Conservation (phyloP, 2,329 filamentous ascomycete genomes). For the Clarireedia monteithiana region DNA sequence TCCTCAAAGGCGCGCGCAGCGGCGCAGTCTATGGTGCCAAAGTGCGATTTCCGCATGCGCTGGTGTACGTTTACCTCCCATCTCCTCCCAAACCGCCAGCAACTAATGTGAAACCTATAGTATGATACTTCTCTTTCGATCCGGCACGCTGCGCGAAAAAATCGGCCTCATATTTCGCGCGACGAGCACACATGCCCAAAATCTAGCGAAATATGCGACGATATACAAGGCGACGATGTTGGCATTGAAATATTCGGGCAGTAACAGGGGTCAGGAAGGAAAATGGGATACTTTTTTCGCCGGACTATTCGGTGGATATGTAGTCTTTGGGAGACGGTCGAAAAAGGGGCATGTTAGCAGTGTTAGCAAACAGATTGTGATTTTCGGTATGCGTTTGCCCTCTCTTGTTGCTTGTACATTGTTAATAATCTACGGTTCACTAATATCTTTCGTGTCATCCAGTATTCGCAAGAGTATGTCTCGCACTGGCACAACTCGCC, state of each 20-base stretch:
- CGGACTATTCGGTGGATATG: constrained; percentile 82
- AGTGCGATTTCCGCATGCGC: constrained; percentile 94
- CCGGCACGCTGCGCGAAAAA: constrained; percentile 77
- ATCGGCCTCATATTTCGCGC: constrained; percentile 69
- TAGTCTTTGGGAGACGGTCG: constrained; percentile 71
- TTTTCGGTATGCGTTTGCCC: constrained; percentile 48
- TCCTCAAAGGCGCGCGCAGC: constrained; percentile 92
- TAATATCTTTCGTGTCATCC: neutral
- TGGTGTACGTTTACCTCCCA: constrained; percentile 52
- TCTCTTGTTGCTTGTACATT: neutral
- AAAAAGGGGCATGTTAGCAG: constrained; percentile 64
- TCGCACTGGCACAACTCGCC: constrained; percentile 76
- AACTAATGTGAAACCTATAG: constrained; percentile 34
- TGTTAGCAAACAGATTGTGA: constrained; percentile 93
- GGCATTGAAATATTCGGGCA: constrained; percentile 55
- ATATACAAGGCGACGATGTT: constrained; percentile 85
- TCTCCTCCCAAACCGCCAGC: neutral
- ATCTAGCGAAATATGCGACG: constrained; percentile 83
- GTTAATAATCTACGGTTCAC: neutral
- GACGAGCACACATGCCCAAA: constrained; percentile 82
- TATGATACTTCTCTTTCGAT: constrained; percentile 96
- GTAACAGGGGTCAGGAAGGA: constrained; percentile 55
- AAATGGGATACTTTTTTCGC: constrained; percentile 80
- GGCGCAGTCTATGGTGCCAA: constrained; percentile 94
- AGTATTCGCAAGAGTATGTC: constrained; percentile 83